Evolutionary conservation across 148 eudicot genomes (phyloP), one percentile per base, ranked within the genome.

Genomic region (Camellia japonica): DNA sequence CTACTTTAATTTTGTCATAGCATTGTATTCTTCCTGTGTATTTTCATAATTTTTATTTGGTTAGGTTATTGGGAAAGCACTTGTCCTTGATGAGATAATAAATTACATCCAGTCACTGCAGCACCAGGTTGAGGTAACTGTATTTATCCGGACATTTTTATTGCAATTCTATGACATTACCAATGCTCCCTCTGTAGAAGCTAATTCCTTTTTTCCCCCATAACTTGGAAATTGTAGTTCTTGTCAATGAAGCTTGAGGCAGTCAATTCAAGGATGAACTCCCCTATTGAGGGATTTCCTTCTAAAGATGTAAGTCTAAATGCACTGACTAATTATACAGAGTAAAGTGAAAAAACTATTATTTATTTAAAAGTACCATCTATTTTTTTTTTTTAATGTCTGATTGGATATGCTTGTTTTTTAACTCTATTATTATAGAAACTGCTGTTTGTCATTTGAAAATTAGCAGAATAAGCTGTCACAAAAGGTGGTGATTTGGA

Each of bases 241-340:
- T 86, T 93, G 84, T 93, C 97, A 19, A 93, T 93, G 97, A 93
- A 93, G 88, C 95, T 93, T 68, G 97, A 90, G 87, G 92, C 93
- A 20, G 97, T 93, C 73, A 91, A 89, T 84, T 86, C 95, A 58
- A 89, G 91, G 78, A 86, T 88, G 86, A 75, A 78, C 23, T 87
- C 90, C 15, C 78, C 90, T 4, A 73, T 85, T 4, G 91, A 84
- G 73, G 91, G 87, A 19, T 91, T 87, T 83, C 87, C 89, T 70
- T 78, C 91, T 65, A 93, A 91, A 89, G 92, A 91, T 68, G 97
- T 93, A 87, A 87, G 95, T 87, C 23, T 72, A 9, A 42, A 5
- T 13, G 73, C 70, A 61, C 71, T 52, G 62, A 58, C 38, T 77
- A 68, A 15, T 52, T 51, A 3, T 75, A 54, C 61, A 51, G 20